Conservation (phyloP, 1,139 yeast species). For the Kazachstania sp. region DNA sequence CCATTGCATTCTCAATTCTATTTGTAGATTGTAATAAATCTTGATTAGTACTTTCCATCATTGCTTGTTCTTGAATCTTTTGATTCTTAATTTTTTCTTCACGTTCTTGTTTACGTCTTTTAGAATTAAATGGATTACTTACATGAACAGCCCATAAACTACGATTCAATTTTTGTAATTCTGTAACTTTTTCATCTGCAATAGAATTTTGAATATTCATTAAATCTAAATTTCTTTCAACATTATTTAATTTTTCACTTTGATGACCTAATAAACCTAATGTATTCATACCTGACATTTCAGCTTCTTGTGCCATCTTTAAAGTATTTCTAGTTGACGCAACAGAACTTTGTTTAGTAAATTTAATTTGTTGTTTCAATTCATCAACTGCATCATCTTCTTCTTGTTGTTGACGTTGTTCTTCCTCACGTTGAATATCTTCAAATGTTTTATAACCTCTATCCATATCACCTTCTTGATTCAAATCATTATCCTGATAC, state of each 20-base stretch:
- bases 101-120: conserved; percentile 63
- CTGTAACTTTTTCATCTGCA: conserved; percentile 78
- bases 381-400: conserved; percentile 88
- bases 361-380: conserved; percentile 74
- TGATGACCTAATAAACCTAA: conserved; percentile 91
- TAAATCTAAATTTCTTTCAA: conserved; percentile 68
- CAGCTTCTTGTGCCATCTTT: conserved; percentile 87
- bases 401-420: conserved; percentile 44
- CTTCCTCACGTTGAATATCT: conserved; percentile 34
- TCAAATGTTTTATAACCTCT: conserved; percentile 30
- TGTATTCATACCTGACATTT: conserved; percentile 82
- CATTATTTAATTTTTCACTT: conserved; percentile 72
- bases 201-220: conserved; percentile 76
- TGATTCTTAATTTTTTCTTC: conserved; percentile 66
- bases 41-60: conserved; percentile 38
- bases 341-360: conserved; percentile 80
- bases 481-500: background rate
- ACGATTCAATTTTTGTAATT: conserved; percentile 71
- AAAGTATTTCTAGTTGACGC: conserved; percentile 81
- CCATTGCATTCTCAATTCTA: conserved; percentile 39
- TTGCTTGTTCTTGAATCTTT: conserved; percentile 49
- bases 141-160: conserved; percentile 77
- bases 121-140: conserved; percentile 79
- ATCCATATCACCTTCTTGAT: background rate
- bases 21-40: conserved; percentile 40